Base-by-base conservation (phyloP, 192 early-diverging fungal genomes). In the Cetraspora pellucida region DNA sequence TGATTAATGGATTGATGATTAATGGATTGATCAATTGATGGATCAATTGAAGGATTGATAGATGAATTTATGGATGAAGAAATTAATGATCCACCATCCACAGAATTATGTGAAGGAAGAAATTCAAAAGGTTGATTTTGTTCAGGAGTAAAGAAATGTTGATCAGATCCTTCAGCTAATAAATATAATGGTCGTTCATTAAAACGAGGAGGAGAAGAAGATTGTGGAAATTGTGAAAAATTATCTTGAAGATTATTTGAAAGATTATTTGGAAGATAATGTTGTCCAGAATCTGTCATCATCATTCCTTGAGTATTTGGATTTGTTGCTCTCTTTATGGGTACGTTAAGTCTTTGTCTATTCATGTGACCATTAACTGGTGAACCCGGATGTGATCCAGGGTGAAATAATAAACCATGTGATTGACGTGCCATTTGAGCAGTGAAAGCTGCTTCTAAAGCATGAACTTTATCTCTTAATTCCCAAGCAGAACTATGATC, bases 401-500 rank as follows among this genome's bases (percentile, higher is more conserved):
- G 67, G 21, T 70, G 44, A 30, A 70, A 70, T 30, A 70, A 31
- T 23, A 70, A 25, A 16, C 21, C 16, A 21, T 27, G 8, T 52
- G 68, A 52, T 52, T 70, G 68, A 50, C 68, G 47, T 70, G 68
- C 68, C 25, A 19, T 27, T 70, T 70, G 68, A 28, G 47, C 46
- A 2, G 68, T 47, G 23, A 70, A 70, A 19, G 68, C 68, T 28
- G 21, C 46, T 70, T 70, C 47, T 17, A 70, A 31, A 27, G 6
- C 13, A 25, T 47, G 21, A 28, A 70, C 68, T 70, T 70, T 70
- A 30, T 70, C 68, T 30, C 68, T 11, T 47, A 70, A 37, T 47
- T 70, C 68, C 68, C 25, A 50, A 13, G 68, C 68, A 1, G 47
- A 43, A 70, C 68, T 61, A 17, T 75, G 73, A 27, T 75, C 73